Evolutionary conservation across 805 yeast species (phyloP).

Genomic region (Priceomyces carsonii): DNA sequence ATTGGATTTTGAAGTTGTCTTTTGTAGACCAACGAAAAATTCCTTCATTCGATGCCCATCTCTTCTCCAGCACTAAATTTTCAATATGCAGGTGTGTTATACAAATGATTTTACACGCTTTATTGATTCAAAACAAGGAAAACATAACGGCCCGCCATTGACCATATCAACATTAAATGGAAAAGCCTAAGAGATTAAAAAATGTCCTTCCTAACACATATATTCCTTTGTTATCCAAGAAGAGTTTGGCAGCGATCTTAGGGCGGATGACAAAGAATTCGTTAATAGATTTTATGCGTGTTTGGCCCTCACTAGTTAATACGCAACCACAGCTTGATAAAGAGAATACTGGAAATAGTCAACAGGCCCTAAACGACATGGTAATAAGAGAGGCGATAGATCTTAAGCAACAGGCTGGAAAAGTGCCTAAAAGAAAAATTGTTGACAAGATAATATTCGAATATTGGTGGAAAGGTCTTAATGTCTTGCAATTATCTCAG

Average conservation of each 20-base stretch:
- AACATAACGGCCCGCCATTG: not conserved
- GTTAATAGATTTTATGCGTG: slow-evolving; percentile 28
- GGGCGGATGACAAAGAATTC: slow-evolving; percentile 32
- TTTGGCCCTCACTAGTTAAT: slow-evolving; percentile 36
- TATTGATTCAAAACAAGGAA: slow-evolving; percentile 2
- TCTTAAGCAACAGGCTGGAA: slow-evolving; percentile 9
- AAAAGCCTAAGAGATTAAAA: slow-evolving; percentile 2
- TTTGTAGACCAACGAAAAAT: slow-evolving; percentile 1
- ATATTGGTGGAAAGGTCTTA: slow-evolving; percentile 58
- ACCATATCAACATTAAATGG: no score
- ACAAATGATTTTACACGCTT: slow-evolving; percentile 3
- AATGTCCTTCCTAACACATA: slow-evolving; percentile 41
- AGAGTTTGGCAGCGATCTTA: slow-evolving; percentile 21
- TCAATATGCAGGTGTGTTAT: slow-evolving; percentile 2
- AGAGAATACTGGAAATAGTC: slow-evolving; percentile 14
- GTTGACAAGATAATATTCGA: slow-evolving; percentile 49
- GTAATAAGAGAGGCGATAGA: slow-evolving; percentile 17
- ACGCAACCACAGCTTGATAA: slow-evolving; percentile 25
- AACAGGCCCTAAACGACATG: slow-evolving; percentile 19
- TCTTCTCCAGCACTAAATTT: slow-evolving; percentile 1
- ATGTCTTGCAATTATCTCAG: slow-evolving; percentile 67
- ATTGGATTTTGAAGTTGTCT: not conserved
- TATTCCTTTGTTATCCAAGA: slow-evolving; percentile 30
- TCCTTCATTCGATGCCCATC: slow-evolving; percentile 6
- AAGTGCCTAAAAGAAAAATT: slow-evolving; percentile 28